These are phyloP conservation scores for Candida sanyaensis DNA, from an alignment of 1,139 yeast genomes.

Conservation along the genomic window DNA sequence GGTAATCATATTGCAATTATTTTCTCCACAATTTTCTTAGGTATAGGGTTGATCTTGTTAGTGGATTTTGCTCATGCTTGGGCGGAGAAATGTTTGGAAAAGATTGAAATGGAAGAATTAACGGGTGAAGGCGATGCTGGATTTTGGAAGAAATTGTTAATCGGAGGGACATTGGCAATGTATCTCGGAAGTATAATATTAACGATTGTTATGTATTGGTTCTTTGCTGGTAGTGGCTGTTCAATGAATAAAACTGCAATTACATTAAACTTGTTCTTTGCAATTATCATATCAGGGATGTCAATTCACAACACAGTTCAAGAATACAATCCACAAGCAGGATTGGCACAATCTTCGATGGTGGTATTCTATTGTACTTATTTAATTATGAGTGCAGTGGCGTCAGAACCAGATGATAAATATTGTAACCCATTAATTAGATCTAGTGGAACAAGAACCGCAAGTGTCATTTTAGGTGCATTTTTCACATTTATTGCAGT, in stretches of 20 bases:
- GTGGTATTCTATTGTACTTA: slow-evolving; percentile 94
- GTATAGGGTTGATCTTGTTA: slow-evolving; percentile 84
- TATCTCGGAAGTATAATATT: slow-evolving; percentile 70
- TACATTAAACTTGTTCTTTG: slow-evolving; percentile 68
- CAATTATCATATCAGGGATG: slow-evolving; percentile 62
- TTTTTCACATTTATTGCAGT: slow-evolving; percentile 91
- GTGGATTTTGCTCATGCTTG: slow-evolving; percentile 99
- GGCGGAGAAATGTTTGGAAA: slow-evolving; percentile 95
- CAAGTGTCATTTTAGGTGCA: slow-evolving; percentile 87
- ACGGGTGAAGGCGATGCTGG: slow-evolving; percentile 53
- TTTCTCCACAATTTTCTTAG: slow-evolving; percentile 80
- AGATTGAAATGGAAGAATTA: slow-evolving; percentile 85
- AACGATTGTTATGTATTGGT: slow-evolving; percentile 77
- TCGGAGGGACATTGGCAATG: slow-evolving; percentile 91
- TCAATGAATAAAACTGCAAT: slow-evolving; percentile 90
- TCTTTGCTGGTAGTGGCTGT: slow-evolving; percentile 85
- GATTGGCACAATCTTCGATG: slow-evolving; percentile 96
- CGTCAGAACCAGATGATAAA: slow-evolving; percentile 94
- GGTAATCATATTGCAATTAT: slow-evolving; percentile 88
- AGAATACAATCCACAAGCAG: slow-evolving; percentile 92
- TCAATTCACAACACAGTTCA: slow-evolving; percentile 85
- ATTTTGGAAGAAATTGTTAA: slow-evolving; percentile 78
- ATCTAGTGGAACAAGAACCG: slow-evolving; percentile 87
- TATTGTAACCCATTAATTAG: slow-evolving; percentile 89
- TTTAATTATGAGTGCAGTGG: slow-evolving; percentile 88